Percentiles rank a stretch among this genome's conserved stretches.
Evolutionary conservation across 2,329 filamentous ascomycete species (phyloP).

Genomic region (Cordyceps sp.): DNA sequence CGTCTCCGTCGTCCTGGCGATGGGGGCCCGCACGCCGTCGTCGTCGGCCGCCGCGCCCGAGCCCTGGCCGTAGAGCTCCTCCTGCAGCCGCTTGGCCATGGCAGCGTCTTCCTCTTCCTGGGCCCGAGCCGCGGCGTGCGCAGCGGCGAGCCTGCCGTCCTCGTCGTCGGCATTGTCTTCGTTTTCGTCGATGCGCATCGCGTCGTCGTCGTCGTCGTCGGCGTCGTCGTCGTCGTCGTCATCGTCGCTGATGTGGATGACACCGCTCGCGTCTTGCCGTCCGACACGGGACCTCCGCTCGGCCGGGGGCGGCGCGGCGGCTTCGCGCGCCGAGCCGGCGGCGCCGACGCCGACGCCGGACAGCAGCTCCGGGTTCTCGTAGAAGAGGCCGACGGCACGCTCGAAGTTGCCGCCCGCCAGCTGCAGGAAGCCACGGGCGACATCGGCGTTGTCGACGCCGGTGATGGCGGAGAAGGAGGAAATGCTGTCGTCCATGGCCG

Average conservation of each 20-base stretch:
- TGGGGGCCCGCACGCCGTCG: conserved; percentile 70
- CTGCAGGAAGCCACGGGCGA: conserved; percentile 69
- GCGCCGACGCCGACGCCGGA: conserved; percentile 17
- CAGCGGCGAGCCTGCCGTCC: conserved; percentile 21
- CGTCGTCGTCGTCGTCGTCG: conserved; percentile 37
- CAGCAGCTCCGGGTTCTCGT: conserved; percentile 65
- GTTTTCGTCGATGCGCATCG: conserved; percentile 5
- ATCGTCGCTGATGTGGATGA: conserved; percentile 62
- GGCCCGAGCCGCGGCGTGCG: conserved; percentile 25
- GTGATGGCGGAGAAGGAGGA: conserved; percentile 72
- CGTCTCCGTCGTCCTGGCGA: conserved; percentile 81
- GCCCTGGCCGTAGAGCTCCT: conserved; percentile 59
- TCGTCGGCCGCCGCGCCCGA: conserved; percentile 18
- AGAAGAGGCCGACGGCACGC: conserved; percentile 79
- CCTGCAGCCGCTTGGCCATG: conserved; percentile 79
- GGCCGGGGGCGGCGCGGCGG: conserved; percentile 12
- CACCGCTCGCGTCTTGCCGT: conserved; percentile 18
- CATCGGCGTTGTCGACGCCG: conserved; percentile 49
- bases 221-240: conserved; percentile 50
- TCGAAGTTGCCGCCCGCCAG: conserved; percentile 73
- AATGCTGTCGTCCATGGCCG: conserved; percentile 53
- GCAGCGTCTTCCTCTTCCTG: conserved; percentile 79
- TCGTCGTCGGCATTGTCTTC: conserved; percentile 17
- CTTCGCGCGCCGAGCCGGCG: conserved; percentile 5
- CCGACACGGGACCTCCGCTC: conserved; percentile 11